Evolutionary conservation across 2,329 filamentous ascomycete species (phyloP).

Genomic region (Fusarium goolgardi): DNA sequence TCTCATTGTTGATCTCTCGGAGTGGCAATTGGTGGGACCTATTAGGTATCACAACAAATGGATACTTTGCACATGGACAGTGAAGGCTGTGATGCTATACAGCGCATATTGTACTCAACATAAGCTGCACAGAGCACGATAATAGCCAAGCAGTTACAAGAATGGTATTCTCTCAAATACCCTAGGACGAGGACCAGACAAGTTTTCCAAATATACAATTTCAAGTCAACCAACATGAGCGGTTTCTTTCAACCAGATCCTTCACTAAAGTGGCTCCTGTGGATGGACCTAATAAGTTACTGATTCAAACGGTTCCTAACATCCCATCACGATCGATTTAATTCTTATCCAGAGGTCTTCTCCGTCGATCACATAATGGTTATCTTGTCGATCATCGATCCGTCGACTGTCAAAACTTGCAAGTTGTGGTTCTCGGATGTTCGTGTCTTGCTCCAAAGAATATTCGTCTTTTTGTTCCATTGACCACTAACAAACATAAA

Average conservation of each 20-base stretch:
- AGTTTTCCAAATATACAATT: too few species aligned
- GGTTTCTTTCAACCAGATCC: background rate
- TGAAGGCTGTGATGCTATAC: background rate
- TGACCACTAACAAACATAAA: conserved; percentile 8
- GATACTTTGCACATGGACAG: background rate
- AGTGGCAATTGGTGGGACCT: background rate
- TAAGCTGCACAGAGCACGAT: background rate
- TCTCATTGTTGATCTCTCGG: background rate
- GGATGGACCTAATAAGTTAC: background rate
- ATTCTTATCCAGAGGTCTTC: conserved; percentile 3
- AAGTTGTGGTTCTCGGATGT: conserved; percentile 2
- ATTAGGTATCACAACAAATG: background rate
- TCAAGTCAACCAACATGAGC: background rate
- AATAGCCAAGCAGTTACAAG: background rate
- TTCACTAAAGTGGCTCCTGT: conserved; percentile 1
- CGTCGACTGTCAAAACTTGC: conserved; percentile 1
- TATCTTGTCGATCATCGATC: conserved; percentile 14
- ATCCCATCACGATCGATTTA: conserved; percentile 24
- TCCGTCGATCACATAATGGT: background rate
- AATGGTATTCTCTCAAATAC: background rate
- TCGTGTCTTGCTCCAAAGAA: background rate
- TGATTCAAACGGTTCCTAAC: conserved; percentile 2
- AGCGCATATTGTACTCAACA: background rate
- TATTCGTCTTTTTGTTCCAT: background rate
- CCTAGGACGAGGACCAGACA: background rate